phyloP scores from a whole-genome alignment of 2,329 filamentous ascomycete species.

The Hypomyces perniciosus region DNA sequence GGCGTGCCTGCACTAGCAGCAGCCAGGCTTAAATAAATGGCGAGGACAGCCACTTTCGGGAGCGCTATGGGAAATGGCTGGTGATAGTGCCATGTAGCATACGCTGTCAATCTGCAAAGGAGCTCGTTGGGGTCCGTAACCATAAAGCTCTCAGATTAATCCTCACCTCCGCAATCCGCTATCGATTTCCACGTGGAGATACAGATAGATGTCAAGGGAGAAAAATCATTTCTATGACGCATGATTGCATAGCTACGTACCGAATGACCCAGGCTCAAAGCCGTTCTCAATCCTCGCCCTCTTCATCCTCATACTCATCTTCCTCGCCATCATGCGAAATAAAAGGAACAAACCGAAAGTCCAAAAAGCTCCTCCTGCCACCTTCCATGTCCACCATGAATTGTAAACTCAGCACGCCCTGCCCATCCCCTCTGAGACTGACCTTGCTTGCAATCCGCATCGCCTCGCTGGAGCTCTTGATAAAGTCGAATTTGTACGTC shows the following conservation, averaged over 20 bases:
- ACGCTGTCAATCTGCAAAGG: too few species aligned
- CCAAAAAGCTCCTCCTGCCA: slow-evolving; percentile 64
- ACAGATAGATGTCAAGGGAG: not conserved
- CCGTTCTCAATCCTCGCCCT: slow-evolving; percentile 13
- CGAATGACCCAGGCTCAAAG: slow-evolving; percentile 1
- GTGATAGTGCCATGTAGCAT: too few species aligned
- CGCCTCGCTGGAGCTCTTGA: slow-evolving; percentile 82
- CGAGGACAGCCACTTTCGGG: too few species aligned
- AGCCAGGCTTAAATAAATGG: too few species aligned
- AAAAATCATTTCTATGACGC: not conserved
- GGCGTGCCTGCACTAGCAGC: too few species aligned
- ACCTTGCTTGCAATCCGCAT: slow-evolving; percentile 93
- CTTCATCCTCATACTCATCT: slow-evolving; percentile 17
- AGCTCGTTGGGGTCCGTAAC: too few species aligned
- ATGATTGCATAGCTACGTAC: not conserved
- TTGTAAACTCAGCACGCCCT: slow-evolving; percentile 88
- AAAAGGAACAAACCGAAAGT: slow-evolving; percentile 76
- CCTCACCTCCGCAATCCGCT: too few species aligned
- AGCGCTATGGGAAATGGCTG: too few species aligned
- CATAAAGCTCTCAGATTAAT: too few species aligned
- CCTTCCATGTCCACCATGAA: slow-evolving; percentile 90
- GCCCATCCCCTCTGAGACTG: slow-evolving; percentile 77
- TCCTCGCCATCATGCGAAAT: slow-evolving; percentile 50
- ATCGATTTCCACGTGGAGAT: too few species aligned
- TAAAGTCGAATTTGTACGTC: slow-evolving; percentile 78